Conservation (phyloP, 345 rosid species). For the Linum tenue region DNA sequence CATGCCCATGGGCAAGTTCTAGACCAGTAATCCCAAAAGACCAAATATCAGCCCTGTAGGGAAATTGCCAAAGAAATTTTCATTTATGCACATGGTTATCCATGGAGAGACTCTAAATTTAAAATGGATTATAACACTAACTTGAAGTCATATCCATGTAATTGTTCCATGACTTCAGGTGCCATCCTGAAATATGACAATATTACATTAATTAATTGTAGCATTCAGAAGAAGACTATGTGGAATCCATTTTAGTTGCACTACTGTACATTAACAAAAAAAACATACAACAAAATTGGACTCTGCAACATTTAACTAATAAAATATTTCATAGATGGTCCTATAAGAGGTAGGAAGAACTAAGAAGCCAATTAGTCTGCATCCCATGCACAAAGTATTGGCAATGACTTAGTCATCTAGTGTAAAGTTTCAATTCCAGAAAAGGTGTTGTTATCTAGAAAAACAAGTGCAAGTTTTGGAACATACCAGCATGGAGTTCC, state of each 20-base stretch:
- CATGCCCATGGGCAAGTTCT: slow-evolving; percentile 60
- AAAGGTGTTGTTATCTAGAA: background rate
- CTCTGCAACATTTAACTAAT: background rate
- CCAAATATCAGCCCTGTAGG: slow-evolving; percentile 94
- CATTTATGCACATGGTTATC: slow-evolving; percentile 8
- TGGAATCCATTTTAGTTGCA: background rate
- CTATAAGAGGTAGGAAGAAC: background rate
- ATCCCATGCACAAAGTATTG: background rate
- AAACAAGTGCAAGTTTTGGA: slow-evolving; percentile 4
- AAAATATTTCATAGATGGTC: background rate
- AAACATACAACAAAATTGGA: background rate
- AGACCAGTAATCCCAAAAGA: slow-evolving; percentile 98
- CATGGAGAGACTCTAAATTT: slow-evolving; percentile 4
- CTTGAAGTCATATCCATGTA: slow-evolving; percentile 98
- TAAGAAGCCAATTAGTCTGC: too few relatives aligned
- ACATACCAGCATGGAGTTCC: slow-evolving; percentile 98
- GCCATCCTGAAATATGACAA: slow-evolving; percentile 72
- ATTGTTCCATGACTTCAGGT: slow-evolving; percentile 99
- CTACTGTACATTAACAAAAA: background rate
- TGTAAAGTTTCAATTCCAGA: background rate
- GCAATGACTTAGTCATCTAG: slow-evolving; percentile 6
- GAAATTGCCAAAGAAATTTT: slow-evolving; percentile 21
- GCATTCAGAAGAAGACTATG: background rate
- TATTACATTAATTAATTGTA: background rate
- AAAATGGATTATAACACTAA: slow-evolving; percentile 26